Evolutionary conservation across 768 basidiomycete species (phyloP).

Genomic region (Vishniacozyma victoriae): DNA sequence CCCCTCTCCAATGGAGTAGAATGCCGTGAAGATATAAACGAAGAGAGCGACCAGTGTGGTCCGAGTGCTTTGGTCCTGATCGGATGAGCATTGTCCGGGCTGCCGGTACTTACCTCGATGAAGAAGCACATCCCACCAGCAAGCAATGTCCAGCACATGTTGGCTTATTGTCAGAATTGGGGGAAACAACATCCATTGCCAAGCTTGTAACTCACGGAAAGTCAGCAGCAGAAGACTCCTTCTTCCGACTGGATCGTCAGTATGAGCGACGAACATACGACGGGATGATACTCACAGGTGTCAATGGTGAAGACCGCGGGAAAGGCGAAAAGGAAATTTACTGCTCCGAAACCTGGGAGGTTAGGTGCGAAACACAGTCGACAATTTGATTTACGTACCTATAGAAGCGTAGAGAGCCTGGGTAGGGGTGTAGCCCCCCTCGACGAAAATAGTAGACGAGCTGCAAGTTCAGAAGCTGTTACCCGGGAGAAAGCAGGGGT

Average conservation of each 20-base stretch:
- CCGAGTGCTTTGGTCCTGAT: conserved; percentile 36
- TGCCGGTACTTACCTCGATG: conserved; percentile 39
- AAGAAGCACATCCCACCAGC: conserved; percentile 64
- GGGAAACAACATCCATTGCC: neutral
- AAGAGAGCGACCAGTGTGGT: conserved; percentile 48
- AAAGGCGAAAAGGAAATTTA: conserved; percentile 26
- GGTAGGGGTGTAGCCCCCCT: conserved; percentile 35
- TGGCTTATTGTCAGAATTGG: conserved; percentile 36
- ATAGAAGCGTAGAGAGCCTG: conserved; percentile 35
- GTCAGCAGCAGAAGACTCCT: conserved; percentile 4
- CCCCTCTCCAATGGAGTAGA: conserved; percentile 59
- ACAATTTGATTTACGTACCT: too few species aligned
- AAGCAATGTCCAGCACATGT: conserved; percentile 60
- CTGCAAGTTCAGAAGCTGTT: too few species aligned
- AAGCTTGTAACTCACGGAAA: conserved; percentile 50
- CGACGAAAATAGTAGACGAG: conserved; percentile 46
- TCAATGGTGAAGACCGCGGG: conserved; percentile 28
- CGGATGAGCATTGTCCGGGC: neutral
- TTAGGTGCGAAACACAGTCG: too few species aligned
- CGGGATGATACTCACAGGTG: too few species aligned
- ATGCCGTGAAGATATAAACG: conserved; percentile 17
- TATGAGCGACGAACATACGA: too few species aligned
- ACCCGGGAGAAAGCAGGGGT: too few species aligned
- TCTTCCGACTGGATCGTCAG: too few species aligned
- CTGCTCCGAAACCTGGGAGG: conserved; percentile 43